phyloP scores from a whole-genome alignment of 805 yeast genomes.

The Yueomyces sinensis region DNA sequence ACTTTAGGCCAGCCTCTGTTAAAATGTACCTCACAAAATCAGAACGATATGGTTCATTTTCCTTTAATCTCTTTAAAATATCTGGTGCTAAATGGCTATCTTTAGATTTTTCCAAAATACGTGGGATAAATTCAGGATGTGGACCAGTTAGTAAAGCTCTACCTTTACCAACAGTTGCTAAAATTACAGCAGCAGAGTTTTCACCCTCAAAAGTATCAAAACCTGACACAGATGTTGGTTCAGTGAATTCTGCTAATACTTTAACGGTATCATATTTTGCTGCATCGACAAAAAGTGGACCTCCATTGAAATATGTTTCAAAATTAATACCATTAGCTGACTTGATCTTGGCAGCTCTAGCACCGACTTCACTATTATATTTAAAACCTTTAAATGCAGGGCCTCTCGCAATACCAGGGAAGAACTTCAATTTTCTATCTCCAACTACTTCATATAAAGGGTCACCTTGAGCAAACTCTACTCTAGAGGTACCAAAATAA shows the following conservation, averaged over 20 bases:
- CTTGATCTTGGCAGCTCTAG: slow-evolving; percentile 40
- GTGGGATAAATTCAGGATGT: slow-evolving; percentile 78
- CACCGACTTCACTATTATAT: slow-evolving; percentile 67
- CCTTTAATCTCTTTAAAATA: slow-evolving; percentile 30
- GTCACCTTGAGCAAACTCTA: slow-evolving; percentile 76
- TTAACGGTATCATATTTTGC: slow-evolving; percentile 45
- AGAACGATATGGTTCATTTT: slow-evolving; percentile 35
- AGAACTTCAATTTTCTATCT: slow-evolving; percentile 65
- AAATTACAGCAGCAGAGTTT: slow-evolving; percentile 55
- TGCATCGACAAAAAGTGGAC: slow-evolving; percentile 74
- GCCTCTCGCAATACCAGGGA: slow-evolving; percentile 76
- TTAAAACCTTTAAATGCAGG: slow-evolving; percentile 68
- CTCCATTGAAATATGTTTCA: slow-evolving; percentile 69
- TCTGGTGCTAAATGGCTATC: slow-evolving; percentile 20
- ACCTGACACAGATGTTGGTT: slow-evolving; percentile 37
- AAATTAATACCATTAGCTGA: slow-evolving; percentile 26
- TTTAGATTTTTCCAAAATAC: slow-evolving; percentile 28
- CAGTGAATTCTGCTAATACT: slow-evolving; percentile 57
- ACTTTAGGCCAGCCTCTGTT: slow-evolving; percentile 44
- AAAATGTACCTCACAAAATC: slow-evolving; percentile 46
- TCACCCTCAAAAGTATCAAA: slow-evolving; percentile 5
- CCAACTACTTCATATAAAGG: slow-evolving; percentile 72
- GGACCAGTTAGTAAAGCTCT: slow-evolving; percentile 66
- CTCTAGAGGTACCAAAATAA: slow-evolving; percentile 59
- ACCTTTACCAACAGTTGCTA: slow-evolving; percentile 56